These are phyloP conservation scores for Flaveria robusta DNA, from an alignment of 129 eudicot genomes.

Conservation along the genomic window DNA sequence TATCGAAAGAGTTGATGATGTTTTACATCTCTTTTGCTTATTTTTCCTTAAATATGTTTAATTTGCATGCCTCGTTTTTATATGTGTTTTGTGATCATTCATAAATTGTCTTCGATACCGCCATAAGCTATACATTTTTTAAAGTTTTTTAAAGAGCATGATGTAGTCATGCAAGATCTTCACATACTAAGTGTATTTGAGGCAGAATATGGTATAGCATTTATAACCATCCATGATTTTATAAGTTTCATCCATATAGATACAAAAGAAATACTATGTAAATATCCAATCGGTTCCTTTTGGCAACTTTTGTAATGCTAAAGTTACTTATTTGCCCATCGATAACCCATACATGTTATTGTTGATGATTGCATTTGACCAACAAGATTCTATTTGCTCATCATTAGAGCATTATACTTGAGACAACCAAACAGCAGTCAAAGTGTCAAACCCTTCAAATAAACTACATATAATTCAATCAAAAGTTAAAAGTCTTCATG, in stretches of 20 bases:
- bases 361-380: background rate
- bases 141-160: too few species aligned
- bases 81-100: too few species aligned
- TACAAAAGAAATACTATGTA: background rate
- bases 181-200: background rate
- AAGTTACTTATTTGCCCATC: background rate
- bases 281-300: background rate
- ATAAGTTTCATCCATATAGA: background rate
- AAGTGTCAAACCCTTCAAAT: background rate
- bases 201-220: background rate
- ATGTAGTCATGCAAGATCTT: background rate
- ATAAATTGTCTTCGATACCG: too few species aligned
- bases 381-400: background rate
- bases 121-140: too few species aligned
- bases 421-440: background rate
- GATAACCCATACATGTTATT: background rate
- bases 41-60: too few species aligned
- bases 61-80: too few species aligned
- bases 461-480: background rate
- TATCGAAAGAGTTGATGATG: too few species aligned
- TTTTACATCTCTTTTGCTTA: too few species aligned
- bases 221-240: background rate
- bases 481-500: background rate
- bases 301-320: background rate
- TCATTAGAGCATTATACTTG: background rate